Conservation (phyloP, 306 rosid genomes). For the Prunus persica region Prunus_persica_NCBIv2 NC_034010.1:2187501-2188000, state of each 20-base stretch:
- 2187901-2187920: no score
- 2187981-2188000: no score
- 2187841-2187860: no score
- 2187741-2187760: conserved; percentile 10
- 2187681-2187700: no score
- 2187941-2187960: no score
- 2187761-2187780: not conserved
- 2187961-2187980: no score
- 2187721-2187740: not conserved
- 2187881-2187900: no score
- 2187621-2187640: not conserved
- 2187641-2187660: not conserved
- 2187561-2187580: not conserved
- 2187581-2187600: not conserved
- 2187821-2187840: conserved; percentile 21
- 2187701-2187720: no score
- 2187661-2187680: not conserved
- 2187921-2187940: no score
- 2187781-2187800: not conserved
- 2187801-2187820: fast-evolving
- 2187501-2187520: not conserved
- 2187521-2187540: not conserved
- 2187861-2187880: no score
- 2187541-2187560: not conserved
- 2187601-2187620: conserved; percentile 2